Evolutionary conservation across 331 rosid genomes (phyloP), one percentile per base, ranked within the genome.

Genomic region (Rhamnella rubrinervis): DNA sequence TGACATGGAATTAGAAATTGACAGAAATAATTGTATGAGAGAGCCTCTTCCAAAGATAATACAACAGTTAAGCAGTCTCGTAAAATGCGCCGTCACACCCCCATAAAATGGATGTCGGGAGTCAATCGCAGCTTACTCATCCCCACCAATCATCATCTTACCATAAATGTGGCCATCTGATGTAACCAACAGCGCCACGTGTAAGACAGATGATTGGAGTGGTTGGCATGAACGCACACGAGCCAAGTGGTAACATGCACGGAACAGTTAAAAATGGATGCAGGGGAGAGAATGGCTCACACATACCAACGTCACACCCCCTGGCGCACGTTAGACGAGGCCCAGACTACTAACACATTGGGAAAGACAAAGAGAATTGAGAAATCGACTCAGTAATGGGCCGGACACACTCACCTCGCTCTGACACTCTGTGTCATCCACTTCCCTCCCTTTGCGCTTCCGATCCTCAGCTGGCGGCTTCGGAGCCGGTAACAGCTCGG

Each of bases 371-470:
- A 21, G 75, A 74, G 23, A 55, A 8, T 26, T 44, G 46, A 1
- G 35, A 17, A 60, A 7, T 11, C 20, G 4, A 75, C 47, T 21
- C 55, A n/a, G 37, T 18, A 75, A 69, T 52, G 65, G 26, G 64
- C 66, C 46, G 65, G 26, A 67, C 66, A 55, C 65, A 68, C 81
- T 81, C 47, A 92, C 98, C 93, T 83, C 93, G 87, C 90, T 83
- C 35, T 69, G 93, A 79, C 77, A 75, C 46, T 90, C 96, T 21
- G 71, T 65, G 15, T 86, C 96, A 47, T 84, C 91, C 1, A 41
- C 39, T 49, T 84, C 93, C 62, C 80, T 70, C 4, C 84, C 87
- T 70, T 89, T 92, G 47, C 96, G 81, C 84, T 90, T 92, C 80
- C 93, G 82, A 31, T 86, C 88, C 59, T 71, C 85, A 23, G 55